A percentile compares a stretch with the other conserved stretches of the same genome.
phyloP scores from a whole-genome alignment of 768 basidiomycete genomes.

The Lentinus tigrinus region DNA sequence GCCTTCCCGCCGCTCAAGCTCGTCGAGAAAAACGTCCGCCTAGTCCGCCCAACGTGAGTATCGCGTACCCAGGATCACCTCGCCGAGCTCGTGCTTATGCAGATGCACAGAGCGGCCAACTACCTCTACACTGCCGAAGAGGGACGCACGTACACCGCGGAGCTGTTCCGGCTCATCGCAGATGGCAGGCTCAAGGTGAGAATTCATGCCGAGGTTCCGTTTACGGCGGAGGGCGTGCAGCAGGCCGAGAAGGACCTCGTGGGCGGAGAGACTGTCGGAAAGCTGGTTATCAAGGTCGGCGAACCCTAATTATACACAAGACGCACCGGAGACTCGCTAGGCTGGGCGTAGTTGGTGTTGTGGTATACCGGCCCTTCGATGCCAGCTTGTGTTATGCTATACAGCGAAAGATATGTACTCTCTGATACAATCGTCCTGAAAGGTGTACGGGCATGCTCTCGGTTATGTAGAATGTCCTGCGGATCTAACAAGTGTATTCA shows the following conservation, averaged over 20 bases:
- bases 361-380: too few species aligned
- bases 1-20: constrained; percentile 76
- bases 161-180: constrained; percentile 62
- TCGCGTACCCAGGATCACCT: background rate
- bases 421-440: too few species aligned
- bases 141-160: constrained; percentile 57
- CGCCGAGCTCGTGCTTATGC: background rate
- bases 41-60: constrained; percentile 68
- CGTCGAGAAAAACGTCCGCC: constrained; percentile 76
- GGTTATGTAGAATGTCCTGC: too few species aligned
- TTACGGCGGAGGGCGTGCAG: constrained; percentile 76
- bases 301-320: constrained; percentile 11
- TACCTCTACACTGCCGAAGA: constrained; percentile 79
- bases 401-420: too few species aligned
- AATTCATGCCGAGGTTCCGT: constrained; percentile 77
- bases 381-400: too few species aligned
- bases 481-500: too few species aligned
- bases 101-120: constrained; percentile 54
- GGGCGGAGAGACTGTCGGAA: constrained; percentile 76
- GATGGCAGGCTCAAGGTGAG: constrained; percentile 62
- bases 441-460: too few species aligned
- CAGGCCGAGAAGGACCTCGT: constrained; percentile 78
- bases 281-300: constrained; percentile 75
- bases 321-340: too few species aligned
- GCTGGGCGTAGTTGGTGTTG: too few species aligned